Conservation (phyloP, 2,329 filamentous ascomycete genomes). For the Ophiobolus disseminans region DNA sequence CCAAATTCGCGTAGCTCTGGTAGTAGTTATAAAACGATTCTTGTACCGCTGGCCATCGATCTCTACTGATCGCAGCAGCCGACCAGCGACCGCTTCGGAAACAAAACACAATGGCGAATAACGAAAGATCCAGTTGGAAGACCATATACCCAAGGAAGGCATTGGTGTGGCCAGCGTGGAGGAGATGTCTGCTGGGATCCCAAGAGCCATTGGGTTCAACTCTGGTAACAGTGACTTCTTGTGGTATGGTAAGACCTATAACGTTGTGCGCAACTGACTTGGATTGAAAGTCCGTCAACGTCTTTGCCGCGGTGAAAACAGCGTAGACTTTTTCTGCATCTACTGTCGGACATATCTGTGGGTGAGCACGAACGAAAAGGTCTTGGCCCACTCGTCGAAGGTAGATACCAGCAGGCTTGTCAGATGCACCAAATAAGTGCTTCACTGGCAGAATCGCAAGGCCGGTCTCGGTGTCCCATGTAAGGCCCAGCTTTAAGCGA, state of each 20-base stretch:
- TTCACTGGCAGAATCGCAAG: constrained; percentile 13
- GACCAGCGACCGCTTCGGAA: constrained; percentile 10
- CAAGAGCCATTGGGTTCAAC: constrained; percentile 8
- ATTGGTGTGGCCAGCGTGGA: constrained; percentile 7
- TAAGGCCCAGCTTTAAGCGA: constrained; percentile 5
- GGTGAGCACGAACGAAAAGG: constrained; percentile 7
- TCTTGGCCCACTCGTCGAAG: constrained; percentile 7
- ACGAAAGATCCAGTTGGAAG: background rate
- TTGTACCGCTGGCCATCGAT: constrained; percentile 2
- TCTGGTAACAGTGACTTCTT: background rate
- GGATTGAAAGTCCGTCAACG: background rate
- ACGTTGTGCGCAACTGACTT: background rate
- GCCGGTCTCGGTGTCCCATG: constrained; percentile 9
- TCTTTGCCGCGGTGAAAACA: constrained; percentile 7
- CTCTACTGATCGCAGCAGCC: background rate
- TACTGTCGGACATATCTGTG: constrained; percentile 3
- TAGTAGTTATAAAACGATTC: constrained; percentile 9
- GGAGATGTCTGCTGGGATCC: background rate
- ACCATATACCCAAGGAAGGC: constrained; percentile 8
- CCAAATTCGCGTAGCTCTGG: background rate
- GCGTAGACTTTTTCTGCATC: constrained; percentile 3
- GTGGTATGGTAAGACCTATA: background rate
- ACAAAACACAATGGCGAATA: constrained; percentile 7
- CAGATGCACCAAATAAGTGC: constrained; percentile 2
- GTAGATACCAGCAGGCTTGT: constrained; percentile 6